These are phyloP conservation scores for Eucommia ulmoides DNA, from an alignment of 257 asterid genomes.

Conservation along the genomic window DNA sequence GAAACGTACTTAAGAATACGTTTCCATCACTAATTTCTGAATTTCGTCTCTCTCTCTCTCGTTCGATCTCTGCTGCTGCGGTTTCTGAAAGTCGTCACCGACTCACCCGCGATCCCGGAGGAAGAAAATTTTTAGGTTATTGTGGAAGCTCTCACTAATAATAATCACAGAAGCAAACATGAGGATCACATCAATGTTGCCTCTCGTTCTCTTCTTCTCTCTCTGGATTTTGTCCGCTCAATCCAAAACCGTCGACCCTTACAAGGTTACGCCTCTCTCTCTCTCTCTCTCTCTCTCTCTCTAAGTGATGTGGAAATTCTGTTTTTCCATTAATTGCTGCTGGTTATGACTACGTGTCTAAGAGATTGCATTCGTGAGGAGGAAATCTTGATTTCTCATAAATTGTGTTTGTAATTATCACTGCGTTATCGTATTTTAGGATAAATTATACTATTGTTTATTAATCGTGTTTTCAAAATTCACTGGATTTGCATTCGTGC, in stretches of 20 bases:
- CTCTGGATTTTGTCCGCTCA: conserved; percentile 22
- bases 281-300: neutral
- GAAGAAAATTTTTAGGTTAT: neutral
- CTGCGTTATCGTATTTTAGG: too few relatives aligned
- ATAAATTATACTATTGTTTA: too few relatives aligned
- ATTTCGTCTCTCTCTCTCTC: neutral
- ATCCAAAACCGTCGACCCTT: conserved; percentile 54
- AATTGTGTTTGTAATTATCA: neutral
- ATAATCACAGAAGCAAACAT: neutral
- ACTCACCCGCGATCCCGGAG: neutral
- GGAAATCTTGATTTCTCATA: neutral
- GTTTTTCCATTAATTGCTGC: too few relatives aligned
- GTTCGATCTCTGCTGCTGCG: neutral
- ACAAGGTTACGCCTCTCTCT: conserved; percentile 34
- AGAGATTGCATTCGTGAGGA: neutral
- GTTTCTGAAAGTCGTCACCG: neutral
- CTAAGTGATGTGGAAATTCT: neutral
- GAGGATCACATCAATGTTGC: conserved; percentile 3
- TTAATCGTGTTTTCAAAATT: too few relatives aligned
- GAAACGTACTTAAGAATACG: too few relatives aligned
- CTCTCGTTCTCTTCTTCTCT: conserved; percentile 20
- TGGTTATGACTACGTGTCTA: neutral
- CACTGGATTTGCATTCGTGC: too few relatives aligned
- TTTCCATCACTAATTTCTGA: conserved; percentile 11
- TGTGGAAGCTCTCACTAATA: neutral